Conservation (phyloP, 163 green algal species). For the Botryococcus braunii region DNA sequence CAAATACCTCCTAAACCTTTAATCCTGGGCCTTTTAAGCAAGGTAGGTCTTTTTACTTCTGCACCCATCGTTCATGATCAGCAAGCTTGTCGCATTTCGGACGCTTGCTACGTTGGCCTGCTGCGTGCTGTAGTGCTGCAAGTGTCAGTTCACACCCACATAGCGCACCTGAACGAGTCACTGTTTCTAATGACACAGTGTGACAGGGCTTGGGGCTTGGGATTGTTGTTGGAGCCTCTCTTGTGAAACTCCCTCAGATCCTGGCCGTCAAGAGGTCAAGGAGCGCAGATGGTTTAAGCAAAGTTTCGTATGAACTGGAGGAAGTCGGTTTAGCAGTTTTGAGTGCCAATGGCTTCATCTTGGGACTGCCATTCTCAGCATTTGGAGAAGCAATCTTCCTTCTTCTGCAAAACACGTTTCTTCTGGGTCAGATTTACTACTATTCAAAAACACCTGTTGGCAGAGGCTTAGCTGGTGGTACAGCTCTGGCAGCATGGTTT, state of each 20-base stretch:
- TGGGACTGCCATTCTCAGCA: constrained; percentile 66
- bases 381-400: constrained; percentile 76
- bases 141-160: too few relatives aligned
- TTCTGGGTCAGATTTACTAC: constrained; percentile 74
- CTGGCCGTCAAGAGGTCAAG: constrained; percentile 40
- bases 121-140: too few relatives aligned
- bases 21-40: too few relatives aligned
- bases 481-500: not conserved
- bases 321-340: constrained; percentile 64
- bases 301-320: constrained; percentile 76
- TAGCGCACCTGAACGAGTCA: too few relatives aligned
- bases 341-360: constrained; percentile 64
- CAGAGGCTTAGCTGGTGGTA: not conserved
- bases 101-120: too few relatives aligned
- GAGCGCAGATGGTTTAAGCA: constrained; percentile 62
- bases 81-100: too few relatives aligned
- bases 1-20: too few relatives aligned
- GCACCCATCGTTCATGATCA: too few relatives aligned
- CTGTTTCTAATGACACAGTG: too few relatives aligned
- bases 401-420: constrained; percentile 63
- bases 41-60: too few relatives aligned
- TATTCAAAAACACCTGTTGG: constrained; percentile 33
- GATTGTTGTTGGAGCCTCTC: constrained; percentile 58
- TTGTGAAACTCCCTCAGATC: constrained; percentile 86
- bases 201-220: constrained; percentile 70